Percentiles rank a stretch among this genome's conserved stretches.
These are phyloP conservation scores for Spergularia marina DNA, from an alignment of 148 eudicot species.

Conservation along the genomic window DNA sequence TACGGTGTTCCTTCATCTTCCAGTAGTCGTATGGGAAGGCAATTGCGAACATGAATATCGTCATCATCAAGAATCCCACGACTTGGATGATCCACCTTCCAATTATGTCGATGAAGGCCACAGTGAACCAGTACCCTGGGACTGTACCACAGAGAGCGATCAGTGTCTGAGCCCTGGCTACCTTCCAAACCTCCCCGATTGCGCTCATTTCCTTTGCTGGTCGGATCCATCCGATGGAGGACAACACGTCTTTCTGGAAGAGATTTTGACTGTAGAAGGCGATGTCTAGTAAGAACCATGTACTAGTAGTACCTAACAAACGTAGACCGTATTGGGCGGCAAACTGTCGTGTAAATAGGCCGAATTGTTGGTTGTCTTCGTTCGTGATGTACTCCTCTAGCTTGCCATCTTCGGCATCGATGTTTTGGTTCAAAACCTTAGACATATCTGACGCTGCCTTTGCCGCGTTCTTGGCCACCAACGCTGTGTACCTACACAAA, in stretches of 20 bases:
- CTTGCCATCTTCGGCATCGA: conserved; percentile 40
- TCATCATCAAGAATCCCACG: conserved; percentile 72
- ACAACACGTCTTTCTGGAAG: conserved; percentile 65
- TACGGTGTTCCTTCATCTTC: conserved; percentile 30
- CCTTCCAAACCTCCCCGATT: conserved; percentile 46
- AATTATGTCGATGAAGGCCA: conserved; percentile 53
- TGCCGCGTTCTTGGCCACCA: conserved; percentile 56
- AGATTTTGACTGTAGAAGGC: conserved; percentile 77
- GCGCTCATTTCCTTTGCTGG: conserved; percentile 54
- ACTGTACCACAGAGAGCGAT: conserved; percentile 66
- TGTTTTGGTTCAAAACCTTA: conserved; percentile 38
- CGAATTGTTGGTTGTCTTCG: conserved; percentile 24
- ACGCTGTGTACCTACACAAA: conserved; percentile 44
- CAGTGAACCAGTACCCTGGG: conserved; percentile 79
- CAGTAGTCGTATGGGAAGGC: conserved; percentile 63
- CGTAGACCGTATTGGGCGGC: conserved; percentile 48
- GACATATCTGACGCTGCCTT: conserved; percentile 64
- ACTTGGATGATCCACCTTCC: conserved; percentile 61
- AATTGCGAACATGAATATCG: conserved; percentile 72
- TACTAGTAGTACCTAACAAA: conserved; percentile 56
- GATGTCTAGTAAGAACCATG: conserved; percentile 76
- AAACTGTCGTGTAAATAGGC: conserved; percentile 57
- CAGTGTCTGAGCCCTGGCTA: conserved; percentile 59
- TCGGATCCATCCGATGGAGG: conserved; percentile 62
- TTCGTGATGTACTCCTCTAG: conserved; percentile 22